Base-by-base conservation (phyloP, 2,329 filamentous ascomycete genomes). In the Lasiodiplodia sp. region DNA sequence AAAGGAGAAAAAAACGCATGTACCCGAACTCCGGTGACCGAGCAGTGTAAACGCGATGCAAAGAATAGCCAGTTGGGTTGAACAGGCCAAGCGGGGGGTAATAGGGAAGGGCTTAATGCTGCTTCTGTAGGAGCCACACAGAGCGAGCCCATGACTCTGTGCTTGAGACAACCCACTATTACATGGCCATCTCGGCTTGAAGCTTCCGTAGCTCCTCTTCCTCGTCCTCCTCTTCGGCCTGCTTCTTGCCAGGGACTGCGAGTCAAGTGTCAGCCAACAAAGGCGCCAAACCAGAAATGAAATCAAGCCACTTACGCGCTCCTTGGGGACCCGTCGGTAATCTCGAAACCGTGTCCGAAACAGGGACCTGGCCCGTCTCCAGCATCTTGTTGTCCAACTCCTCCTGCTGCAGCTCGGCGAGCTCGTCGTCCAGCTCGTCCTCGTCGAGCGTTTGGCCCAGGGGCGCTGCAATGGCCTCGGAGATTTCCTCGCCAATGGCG, bases 171-270 rank as follows among this genome's bases (percentile, higher is more conserved):
- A n/a, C 10, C 25, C 40, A 25, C 7, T 10, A 49, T 65, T 81
- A 97, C 91, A 97, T 97, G 72, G 94, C 94, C 95, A 98, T 98
- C 82, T 97, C 95, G 44, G 93, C 94, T 79, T 97, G 94, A 74
- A 99, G 82, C 83, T 96, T 97, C 81, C 91, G 89, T 77, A 98
- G 85, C 83, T 98, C 95, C 75, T 91, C 95, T 81, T 98, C 95
- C 78, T 98, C 96, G 86, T 98, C 95, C 80, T 97, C 94, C 80
- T 97, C 93, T 78, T 92, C 90, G 73, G 81, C 79, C 70, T 79
- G 77, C 70, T 81, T 74, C 75, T 84, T 84, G 71, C 81, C 80
- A 23, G 81, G 82, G 73, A 81, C 82, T 84, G 72, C 51, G 40
- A 2, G 10, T 21, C 10, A 21, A 21, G 16, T 60, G 31, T 49